Evolutionary conservation across 2,329 filamentous ascomycete genomes (phyloP).

Genomic region (Fusarium cicatricum): DNA sequence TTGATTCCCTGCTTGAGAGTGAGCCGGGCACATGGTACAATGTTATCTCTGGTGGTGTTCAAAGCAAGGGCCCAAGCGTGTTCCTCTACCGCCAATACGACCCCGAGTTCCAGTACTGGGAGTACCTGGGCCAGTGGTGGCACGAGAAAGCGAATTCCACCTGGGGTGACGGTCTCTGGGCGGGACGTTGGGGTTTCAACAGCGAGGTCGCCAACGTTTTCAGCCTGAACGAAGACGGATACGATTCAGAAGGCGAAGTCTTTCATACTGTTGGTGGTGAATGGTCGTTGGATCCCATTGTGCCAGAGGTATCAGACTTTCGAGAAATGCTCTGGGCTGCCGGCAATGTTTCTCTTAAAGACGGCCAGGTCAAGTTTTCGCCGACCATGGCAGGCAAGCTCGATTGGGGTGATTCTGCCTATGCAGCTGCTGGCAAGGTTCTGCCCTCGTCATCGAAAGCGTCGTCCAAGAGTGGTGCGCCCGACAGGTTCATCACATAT

Average conservation of each 20-base stretch:
- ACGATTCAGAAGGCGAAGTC: constrained; percentile 49
- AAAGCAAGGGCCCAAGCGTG: constrained; percentile 32
- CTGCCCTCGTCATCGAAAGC: constrained; percentile 49
- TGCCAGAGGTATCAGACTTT: constrained; percentile 49
- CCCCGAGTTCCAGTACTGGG: constrained; percentile 37
- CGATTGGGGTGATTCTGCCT: constrained; percentile 52
- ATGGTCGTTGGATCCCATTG: constrained; percentile 52
- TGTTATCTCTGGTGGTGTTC: constrained; percentile 35
- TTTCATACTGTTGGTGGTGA: constrained; percentile 54
- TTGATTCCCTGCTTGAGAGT: constrained; percentile 30
- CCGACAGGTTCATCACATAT: constrained; percentile 53
- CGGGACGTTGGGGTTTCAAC: constrained; percentile 53
- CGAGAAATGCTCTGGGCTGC: constrained; percentile 54
- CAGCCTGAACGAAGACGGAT: constrained; percentile 49
- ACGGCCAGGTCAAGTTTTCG: constrained; percentile 46
- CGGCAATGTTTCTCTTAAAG: constrained; percentile 44
- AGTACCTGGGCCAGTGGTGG: constrained; percentile 43
- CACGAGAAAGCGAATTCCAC: constrained; percentile 50
- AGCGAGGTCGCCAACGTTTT: constrained; percentile 56
- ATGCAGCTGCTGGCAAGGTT: constrained; percentile 54
- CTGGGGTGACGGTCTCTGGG: constrained; percentile 47
- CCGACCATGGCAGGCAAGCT: constrained; percentile 53
- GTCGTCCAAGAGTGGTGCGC: constrained; percentile 48
- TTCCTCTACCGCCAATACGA: constrained; percentile 39
- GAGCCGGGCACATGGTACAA: constrained; percentile 33